These are phyloP conservation scores for Nelumbo lutea DNA, from an alignment of 164 flowering plant species.

Conservation along the genomic window DNA sequence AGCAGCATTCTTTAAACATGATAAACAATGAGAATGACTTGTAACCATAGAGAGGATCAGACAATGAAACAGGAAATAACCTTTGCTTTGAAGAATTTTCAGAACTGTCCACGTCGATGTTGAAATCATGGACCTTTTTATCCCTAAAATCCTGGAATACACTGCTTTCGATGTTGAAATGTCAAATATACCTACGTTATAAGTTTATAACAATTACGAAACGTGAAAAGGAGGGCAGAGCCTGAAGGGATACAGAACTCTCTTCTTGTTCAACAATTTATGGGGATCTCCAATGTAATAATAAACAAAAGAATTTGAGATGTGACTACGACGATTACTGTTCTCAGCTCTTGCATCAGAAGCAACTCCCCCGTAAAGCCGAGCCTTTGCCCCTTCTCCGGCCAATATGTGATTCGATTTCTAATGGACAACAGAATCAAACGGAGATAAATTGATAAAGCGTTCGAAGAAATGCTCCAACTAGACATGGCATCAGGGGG, in stretches of 20 bases:
- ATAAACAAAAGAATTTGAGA: background rate
- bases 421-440: conserved; percentile 7
- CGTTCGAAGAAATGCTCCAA: conserved; percentile 23
- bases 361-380: background rate
- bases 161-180: conserved; percentile 43
- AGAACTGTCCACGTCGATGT: conserved; percentile 38
- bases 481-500: background rate
- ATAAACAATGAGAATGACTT: too few species aligned
- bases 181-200: conserved; percentile 20
- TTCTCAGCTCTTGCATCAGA: background rate
- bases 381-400: conserved; percentile 9
- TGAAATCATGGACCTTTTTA: conserved; percentile 35
- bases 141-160: conserved; percentile 40
- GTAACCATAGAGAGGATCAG: too few species aligned
- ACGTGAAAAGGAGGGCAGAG: background rate
- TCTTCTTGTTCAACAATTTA: background rate
- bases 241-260: background rate
- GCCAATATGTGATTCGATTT: conserved; percentile 21
- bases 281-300: background rate
- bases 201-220: background rate
- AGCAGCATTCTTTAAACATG: too few species aligned
- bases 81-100: conserved; percentile 31
- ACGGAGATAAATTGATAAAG: background rate
- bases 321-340: conserved; percentile 1
- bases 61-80: conserved; percentile 17